These are phyloP conservation scores for Phoma sp. DNA, from an alignment of 2,329 filamentous ascomycete genomes.

Conservation along the genomic window DNA sequence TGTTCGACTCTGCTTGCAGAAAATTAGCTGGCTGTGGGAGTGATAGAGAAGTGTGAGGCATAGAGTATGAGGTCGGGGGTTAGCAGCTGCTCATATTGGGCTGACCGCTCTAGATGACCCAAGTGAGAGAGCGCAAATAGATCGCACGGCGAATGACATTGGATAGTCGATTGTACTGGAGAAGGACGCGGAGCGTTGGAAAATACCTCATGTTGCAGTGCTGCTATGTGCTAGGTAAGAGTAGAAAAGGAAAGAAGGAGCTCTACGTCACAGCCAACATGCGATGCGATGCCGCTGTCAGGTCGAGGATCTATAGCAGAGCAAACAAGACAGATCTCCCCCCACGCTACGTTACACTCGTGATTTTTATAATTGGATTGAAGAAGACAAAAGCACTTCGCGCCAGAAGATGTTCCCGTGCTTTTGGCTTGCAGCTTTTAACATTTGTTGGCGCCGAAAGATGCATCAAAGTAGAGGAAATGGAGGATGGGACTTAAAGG, in stretches of 20 bases:
- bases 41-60: not conserved
- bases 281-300: not conserved
- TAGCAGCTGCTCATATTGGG: not conserved
- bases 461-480: not conserved
- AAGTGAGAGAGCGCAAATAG: not conserved
- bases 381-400: slow-evolving; percentile 10
- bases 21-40: not conserved
- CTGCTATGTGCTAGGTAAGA: not conserved
- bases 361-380: slow-evolving; percentile 19
- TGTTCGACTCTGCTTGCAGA: no score
- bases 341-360: slow-evolving; percentile 34
- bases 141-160: not conserved
- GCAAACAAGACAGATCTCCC: slow-evolving; percentile 8
- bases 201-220: not conserved
- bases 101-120: no score
- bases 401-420: not conserved
- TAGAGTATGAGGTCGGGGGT: not conserved
- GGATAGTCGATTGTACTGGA: not conserved
- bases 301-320: not conserved
- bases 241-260: not conserved
- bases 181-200: not conserved
- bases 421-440: not conserved
- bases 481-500: not conserved
- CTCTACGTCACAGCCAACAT: not conserved
- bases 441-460: slow-evolving; percentile 2